Evolutionary conservation across 1,284 basidiomycete genomes (phyloP), one percentile per base, ranked within the genome.

Genomic region (Mycena sp.): DNA sequence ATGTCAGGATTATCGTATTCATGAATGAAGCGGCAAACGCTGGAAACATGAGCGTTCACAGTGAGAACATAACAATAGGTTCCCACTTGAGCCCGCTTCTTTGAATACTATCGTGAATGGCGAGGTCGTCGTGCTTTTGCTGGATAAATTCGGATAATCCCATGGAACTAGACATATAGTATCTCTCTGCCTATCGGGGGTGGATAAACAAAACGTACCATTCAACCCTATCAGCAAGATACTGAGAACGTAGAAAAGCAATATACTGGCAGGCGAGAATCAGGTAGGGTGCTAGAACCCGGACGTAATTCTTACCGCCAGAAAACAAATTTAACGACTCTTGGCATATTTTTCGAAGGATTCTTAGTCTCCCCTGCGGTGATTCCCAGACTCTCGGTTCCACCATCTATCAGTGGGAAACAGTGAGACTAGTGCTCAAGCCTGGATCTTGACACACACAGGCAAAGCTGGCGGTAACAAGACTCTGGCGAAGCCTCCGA

Each of bases 381-480:
- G 62, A 93, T 89, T 26, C 91, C 91, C 51, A 93, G 77, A 67
- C 88, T 90, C 72, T 93, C 91, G 0, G 91, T 93, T 9, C 90
- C 91, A 16, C 91, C 91, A 70, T 84, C 91, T 92, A 52, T 32
- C 46, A 26, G 30, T 3, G 28, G 1, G 17, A 40, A 40, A 58
- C 29, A 32, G 10, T 38, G 35, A 40, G 16, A 40, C 11, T 29
- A 29, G n/a, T n/a, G n/a, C 21, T 37, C 35, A 65, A 48, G 35
- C 9, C 9, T 12, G 19, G 7, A 38, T 6, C 49, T 6, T 16
- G 81, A 14, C 7, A 35, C 88, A 49, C 71, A 89, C 90, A 93
- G 5, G 91, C 91, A 78, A 92, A 93, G 72, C 91, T 92, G 12
- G 91, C 91, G 0, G 91, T 93, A 9, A 93, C 91, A 68, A 93